Evolutionary conservation across 345 rosid species (phyloP).

Genomic region (Salix udensis): DNA sequence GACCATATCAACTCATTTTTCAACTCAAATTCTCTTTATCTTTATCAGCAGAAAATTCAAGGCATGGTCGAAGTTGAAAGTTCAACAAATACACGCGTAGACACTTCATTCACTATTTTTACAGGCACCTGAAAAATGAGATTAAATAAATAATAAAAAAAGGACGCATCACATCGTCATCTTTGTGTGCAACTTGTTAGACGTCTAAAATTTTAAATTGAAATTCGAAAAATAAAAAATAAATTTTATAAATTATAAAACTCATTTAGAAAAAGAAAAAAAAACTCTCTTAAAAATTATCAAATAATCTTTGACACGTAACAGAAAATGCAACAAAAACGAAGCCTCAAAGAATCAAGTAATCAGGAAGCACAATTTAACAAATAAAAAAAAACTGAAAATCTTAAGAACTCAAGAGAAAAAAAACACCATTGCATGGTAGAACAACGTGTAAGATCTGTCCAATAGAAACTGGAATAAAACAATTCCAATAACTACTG

Average conservation of each 20-base stretch:
- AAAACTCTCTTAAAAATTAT: background rate
- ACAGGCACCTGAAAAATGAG: background rate
- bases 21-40: background rate
- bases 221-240: background rate
- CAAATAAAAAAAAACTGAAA: background rate
- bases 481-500: conserved; percentile 18
- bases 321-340: background rate
- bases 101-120: background rate
- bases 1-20: conserved; percentile 22
- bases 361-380: background rate
- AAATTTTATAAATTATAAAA: background rate
- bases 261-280: background rate
- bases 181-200: conserved; percentile 10
- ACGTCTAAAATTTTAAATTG: background rate
- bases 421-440: background rate
- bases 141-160: background rate
- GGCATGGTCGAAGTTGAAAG: conserved; percentile 14
- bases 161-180: background rate
- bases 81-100: conserved; percentile 15
- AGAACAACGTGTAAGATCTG: conserved; percentile 24
- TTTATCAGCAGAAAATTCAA: conserved; percentile 2
- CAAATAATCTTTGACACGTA: background rate
- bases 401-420: background rate
- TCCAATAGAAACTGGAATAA: background rate
- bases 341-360: background rate